Percentiles rank a stretch among this genome's conserved stretches.
Conservation (phyloP, 2,329 filamentous ascomycete species). For the Aspergillus aculeatinus region DNA sequence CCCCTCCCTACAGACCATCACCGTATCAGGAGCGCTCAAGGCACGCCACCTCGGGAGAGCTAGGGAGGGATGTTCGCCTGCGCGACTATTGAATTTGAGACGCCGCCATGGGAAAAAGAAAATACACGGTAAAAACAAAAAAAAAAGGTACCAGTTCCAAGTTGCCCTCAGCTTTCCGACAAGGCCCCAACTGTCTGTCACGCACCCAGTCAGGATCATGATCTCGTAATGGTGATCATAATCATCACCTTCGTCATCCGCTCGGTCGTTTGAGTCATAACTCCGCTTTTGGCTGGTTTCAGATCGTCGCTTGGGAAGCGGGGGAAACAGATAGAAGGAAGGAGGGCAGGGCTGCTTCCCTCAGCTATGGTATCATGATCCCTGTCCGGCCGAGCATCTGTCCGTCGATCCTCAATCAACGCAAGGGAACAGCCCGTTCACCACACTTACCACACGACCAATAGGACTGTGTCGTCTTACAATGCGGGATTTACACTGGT, state of each 20-base stretch:
- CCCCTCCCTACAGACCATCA: background rate
- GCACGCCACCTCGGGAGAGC: background rate
- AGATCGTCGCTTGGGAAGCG: background rate
- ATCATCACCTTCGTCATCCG: background rate
- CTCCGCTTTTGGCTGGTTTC: background rate
- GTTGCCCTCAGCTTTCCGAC: background rate
- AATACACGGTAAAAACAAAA: too few species aligned
- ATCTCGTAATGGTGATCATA: background rate
- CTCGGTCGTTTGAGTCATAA: background rate
- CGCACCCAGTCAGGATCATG: background rate
- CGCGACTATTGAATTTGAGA: background rate
- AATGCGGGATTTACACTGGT: background rate
- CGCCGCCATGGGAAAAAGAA: background rate
- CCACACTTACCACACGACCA: background rate
- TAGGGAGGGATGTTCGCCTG: background rate
- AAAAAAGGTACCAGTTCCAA: background rate
- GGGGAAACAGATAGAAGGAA: background rate
- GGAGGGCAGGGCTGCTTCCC: background rate
- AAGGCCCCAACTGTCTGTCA: background rate
- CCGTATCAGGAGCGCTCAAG: constrained; percentile 3
- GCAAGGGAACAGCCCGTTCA: background rate
- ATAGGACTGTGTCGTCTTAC: background rate
- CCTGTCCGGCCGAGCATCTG: background rate
- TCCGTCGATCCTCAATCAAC: background rate
- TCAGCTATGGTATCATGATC: background rate